Evolutionary conservation across 2,329 filamentous ascomycete genomes (phyloP).

Genomic region (Aspergillus quadrilineatus): DNA sequence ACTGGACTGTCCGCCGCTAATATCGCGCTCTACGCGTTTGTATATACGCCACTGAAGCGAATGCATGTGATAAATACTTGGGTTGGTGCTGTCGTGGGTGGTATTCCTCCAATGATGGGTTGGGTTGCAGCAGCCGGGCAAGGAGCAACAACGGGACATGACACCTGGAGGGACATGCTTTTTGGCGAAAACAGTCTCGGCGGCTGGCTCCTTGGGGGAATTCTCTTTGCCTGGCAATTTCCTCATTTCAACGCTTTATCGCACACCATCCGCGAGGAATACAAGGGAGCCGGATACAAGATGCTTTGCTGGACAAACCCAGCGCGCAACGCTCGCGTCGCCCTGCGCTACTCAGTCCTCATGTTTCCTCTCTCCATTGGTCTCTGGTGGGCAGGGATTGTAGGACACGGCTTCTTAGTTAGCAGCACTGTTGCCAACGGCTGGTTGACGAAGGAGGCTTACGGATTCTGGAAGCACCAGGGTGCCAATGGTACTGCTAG

Average conservation of each 20-base stretch:
- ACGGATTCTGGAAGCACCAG: constrained; percentile 74
- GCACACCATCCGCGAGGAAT: constrained; percentile 86
- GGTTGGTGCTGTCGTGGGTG: constrained; percentile 89
- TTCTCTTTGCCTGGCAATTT: constrained; percentile 96
- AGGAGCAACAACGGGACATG: constrained; percentile 68
- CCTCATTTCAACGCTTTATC: constrained; percentile 96
- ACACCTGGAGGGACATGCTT: constrained; percentile 74
- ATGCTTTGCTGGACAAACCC: constrained; percentile 88
- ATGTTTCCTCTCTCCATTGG: constrained; percentile 85
- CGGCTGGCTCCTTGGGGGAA: constrained; percentile 81
- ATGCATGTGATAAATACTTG: constrained; percentile 87
- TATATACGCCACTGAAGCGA: constrained; percentile 91
- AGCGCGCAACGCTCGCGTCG: constrained; percentile 79
- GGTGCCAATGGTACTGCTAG: constrained; percentile 78
- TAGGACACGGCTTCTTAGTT: constrained; percentile 78
- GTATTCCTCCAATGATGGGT: constrained; percentile 94
- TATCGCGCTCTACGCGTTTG: constrained; percentile 82
- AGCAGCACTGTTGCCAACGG: constrained; percentile 79
- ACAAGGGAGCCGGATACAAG: constrained; percentile 66
- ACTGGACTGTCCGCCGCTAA: constrained; percentile 81
- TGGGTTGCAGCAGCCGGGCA: constrained; percentile 95
- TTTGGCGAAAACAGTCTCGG: constrained; percentile 69
- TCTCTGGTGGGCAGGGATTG: constrained; percentile 75
- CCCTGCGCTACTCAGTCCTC: constrained; percentile 77
- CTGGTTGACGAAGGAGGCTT: constrained; percentile 80